Conservation (phyloP, 1,284 basidiomycete species). For the Kwoniella shivajii region DNA sequence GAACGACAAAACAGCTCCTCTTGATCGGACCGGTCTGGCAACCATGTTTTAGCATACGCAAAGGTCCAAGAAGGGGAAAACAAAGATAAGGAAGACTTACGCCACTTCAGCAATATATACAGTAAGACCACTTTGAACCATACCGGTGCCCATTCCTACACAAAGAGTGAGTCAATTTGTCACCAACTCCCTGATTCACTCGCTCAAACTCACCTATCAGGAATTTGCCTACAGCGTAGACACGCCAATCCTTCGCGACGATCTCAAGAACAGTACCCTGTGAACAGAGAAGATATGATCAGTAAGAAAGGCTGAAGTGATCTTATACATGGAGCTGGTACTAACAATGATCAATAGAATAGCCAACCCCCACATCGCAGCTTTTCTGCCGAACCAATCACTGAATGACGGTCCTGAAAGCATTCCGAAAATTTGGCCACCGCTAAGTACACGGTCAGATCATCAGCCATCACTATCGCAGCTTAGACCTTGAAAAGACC, state of each 20-base stretch:
- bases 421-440: constrained; percentile 14
- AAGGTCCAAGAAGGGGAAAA: neutral
- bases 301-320: neutral
- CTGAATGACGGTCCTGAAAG: constrained; percentile 6
- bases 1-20: constrained; percentile 26
- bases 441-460: neutral
- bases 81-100: neutral
- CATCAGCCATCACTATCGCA: neutral
- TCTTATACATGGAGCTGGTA: too few relatives aligned
- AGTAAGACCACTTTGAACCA: constrained; percentile 3
- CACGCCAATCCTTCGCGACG: constrained; percentile 15
- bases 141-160: constrained; percentile 15
- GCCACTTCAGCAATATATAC: constrained; percentile 29
- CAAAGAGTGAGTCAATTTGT: too few relatives aligned
- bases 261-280: constrained; percentile 10
- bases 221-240: constrained; percentile 17
- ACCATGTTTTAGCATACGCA: neutral
- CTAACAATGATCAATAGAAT: constrained; percentile 9
- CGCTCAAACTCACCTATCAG: neutral
- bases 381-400: constrained; percentile 31
- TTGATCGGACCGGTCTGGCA: constrained; percentile 17
- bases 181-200: neutral
- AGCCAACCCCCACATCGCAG: constrained; percentile 2
- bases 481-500: neutral
- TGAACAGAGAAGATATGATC: neutral